Percentiles rank a stretch among this genome's conserved stretches.
Conservation (phyloP, 208 protist genomes). For the Strigomonas culicis region DNA sequence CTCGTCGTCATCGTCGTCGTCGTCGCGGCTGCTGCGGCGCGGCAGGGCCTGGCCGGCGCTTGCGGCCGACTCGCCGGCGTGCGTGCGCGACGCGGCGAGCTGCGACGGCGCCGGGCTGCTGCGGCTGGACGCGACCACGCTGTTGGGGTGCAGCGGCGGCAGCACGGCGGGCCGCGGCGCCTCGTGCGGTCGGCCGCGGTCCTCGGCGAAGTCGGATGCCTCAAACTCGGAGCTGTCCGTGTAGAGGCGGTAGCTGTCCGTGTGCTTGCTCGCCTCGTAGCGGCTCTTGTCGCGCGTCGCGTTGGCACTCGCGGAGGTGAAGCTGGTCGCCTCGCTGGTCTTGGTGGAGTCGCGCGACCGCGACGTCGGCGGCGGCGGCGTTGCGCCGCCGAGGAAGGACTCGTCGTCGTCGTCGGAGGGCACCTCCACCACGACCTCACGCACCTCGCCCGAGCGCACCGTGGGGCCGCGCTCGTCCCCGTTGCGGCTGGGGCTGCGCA, state of each 20-base stretch:
- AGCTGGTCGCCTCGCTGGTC: no score
- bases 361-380: no score
- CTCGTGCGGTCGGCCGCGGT: background rate
- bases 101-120: background rate
- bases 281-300: background rate
- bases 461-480: background rate
- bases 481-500: background rate
- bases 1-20: conserved; percentile 42
- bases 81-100: background rate
- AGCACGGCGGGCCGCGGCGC: background rate
- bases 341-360: no score
- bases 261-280: background rate
- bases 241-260: no score
- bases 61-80: background rate
- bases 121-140: background rate
- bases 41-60: background rate
- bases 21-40: background rate
- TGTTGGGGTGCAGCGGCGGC: conserved; percentile 8
- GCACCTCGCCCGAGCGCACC: background rate
- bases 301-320: no score
- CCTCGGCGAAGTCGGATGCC: background rate
- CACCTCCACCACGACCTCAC: background rate
- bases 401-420: background rate
- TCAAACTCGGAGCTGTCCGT: background rate
- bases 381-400: no score